Evolutionary conservation across 2,329 filamentous ascomycete genomes (phyloP).

Genomic region (Fusarium sp.): DNA sequence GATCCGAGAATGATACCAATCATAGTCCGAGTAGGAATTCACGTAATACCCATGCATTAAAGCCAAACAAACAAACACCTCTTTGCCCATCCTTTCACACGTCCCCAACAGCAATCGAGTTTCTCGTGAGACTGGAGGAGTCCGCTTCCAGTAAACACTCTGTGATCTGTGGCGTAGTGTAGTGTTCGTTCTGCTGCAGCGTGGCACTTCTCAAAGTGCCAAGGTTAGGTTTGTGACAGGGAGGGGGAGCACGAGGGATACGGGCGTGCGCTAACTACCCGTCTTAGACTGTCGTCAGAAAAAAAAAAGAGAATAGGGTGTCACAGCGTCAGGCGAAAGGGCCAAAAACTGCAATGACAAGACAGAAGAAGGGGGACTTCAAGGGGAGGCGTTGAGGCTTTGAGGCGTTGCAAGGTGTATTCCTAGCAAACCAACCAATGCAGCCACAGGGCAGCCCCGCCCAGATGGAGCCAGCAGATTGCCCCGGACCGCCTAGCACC

Average conservation of each 20-base stretch:
- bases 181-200: background rate
- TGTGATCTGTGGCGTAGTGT: background rate
- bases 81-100: background rate
- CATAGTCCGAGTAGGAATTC: background rate
- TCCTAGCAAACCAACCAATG: background rate
- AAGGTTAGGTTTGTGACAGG: slow-evolving; percentile 7
- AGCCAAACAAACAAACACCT: background rate
- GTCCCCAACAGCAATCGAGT: background rate
- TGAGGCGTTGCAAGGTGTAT: background rate
- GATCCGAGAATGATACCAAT: background rate
- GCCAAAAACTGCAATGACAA: background rate
- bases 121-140: background rate
- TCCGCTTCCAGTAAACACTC: slow-evolving; percentile 3
- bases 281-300: background rate
- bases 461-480: background rate
- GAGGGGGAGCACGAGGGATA: background rate
- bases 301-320: background rate
- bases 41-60: background rate
- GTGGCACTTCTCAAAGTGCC: slow-evolving; percentile 13
- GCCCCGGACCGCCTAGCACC: slow-evolving; percentile 2
- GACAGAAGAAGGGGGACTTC: background rate
- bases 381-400: background rate
- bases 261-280: slow-evolving; percentile 14
- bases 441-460: slow-evolving; percentile 5
- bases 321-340: slow-evolving; percentile 15